These are phyloP conservation scores for Echium plantagineum DNA, from an alignment of 257 asterid species.

Conservation along the genomic window DNA sequence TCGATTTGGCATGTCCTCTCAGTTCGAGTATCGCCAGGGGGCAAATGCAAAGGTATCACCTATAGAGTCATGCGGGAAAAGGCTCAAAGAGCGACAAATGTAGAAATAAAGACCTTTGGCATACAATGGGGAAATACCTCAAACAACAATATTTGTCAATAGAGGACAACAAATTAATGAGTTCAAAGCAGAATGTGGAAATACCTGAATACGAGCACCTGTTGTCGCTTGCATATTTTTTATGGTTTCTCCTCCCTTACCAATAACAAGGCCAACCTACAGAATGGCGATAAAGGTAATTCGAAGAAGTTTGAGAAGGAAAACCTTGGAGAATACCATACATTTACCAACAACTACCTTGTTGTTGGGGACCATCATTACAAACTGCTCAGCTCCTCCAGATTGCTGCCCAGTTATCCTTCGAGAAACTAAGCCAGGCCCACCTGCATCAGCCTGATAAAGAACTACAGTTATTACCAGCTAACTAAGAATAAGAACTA, in stretches of 20 bases:
- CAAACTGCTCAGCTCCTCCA: slow-evolving; percentile 56
- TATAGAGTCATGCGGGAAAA: background rate
- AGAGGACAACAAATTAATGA: background rate
- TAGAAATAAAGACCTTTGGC: too few relatives aligned
- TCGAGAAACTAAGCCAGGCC: slow-evolving; percentile 56
- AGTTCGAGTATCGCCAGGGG: slow-evolving; percentile 20
- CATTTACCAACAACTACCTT: slow-evolving; percentile 35
- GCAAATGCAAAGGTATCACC: slow-evolving; percentile 19
- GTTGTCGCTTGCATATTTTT: slow-evolving; percentile 76
- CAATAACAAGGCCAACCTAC: slow-evolving; percentile 96
- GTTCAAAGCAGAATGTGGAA: background rate
- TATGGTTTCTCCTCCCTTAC: slow-evolving; percentile 96
- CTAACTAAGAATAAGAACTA: background rate
- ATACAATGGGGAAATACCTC: too few relatives aligned
- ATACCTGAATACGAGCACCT: slow-evolving; percentile 90
- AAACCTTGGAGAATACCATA: background rate
- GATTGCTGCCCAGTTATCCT: slow-evolving; percentile 43
- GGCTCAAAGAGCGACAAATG: too few relatives aligned
- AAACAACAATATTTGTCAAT: too few relatives aligned
- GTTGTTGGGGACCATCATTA: slow-evolving; percentile 64
- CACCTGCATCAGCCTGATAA: slow-evolving; percentile 75
- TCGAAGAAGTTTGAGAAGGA: background rate
- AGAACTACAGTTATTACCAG: background rate
- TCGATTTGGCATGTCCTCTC: slow-evolving; percentile 24
- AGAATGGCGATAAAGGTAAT: slow-evolving; percentile 1